Percentiles rank a stretch among this genome's conserved stretches.
Evolutionary conservation across 2,329 filamentous ascomycete genomes (phyloP).

Genomic region (Pseudogymnoascus sp.): DNA sequence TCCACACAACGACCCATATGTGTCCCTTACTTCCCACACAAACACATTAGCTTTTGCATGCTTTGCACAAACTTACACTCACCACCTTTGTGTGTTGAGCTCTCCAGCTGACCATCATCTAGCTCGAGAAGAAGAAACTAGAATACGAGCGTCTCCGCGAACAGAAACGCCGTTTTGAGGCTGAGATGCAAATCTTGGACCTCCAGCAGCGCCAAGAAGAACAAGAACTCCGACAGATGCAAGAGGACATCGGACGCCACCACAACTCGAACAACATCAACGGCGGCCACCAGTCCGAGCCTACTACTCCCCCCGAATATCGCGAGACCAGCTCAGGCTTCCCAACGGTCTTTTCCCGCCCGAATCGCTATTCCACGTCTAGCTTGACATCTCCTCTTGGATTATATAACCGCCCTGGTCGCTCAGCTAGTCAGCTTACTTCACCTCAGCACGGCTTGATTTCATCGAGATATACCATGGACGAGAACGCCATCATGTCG

Average conservation of each 20-base stretch:
- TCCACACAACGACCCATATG: not conserved
- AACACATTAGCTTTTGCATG: not conserved
- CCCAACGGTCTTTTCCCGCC: constrained; percentile 70
- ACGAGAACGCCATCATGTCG: constrained; percentile 44
- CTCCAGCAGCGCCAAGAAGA: constrained; percentile 76
- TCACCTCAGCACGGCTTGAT: constrained; percentile 63
- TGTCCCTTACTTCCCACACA: not conserved
- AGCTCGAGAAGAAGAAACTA: constrained; percentile 90
- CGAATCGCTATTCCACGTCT: constrained; percentile 82
- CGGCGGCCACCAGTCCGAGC: constrained; percentile 75
- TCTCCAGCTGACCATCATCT: constrained; percentile 31
- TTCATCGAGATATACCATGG: constrained; percentile 50
- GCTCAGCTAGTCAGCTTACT: constrained; percentile 71
- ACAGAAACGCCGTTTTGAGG: constrained; percentile 81
- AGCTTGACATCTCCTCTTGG: constrained; percentile 71
- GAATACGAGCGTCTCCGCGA: constrained; percentile 88
- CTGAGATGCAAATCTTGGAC: constrained; percentile 84
- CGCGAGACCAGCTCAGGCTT: constrained; percentile 65
- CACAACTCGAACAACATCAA: constrained; percentile 35
- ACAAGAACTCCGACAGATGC: constrained; percentile 75
- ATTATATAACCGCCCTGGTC: constrained; percentile 61
- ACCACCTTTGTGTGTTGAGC: not conserved
- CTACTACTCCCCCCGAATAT: constrained; percentile 92
- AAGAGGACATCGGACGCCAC: constrained; percentile 62
- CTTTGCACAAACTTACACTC: not conserved